Evolutionary conservation across 306 rosid species (phyloP).

Genomic region (Pyrus bretschneideri): DNA sequence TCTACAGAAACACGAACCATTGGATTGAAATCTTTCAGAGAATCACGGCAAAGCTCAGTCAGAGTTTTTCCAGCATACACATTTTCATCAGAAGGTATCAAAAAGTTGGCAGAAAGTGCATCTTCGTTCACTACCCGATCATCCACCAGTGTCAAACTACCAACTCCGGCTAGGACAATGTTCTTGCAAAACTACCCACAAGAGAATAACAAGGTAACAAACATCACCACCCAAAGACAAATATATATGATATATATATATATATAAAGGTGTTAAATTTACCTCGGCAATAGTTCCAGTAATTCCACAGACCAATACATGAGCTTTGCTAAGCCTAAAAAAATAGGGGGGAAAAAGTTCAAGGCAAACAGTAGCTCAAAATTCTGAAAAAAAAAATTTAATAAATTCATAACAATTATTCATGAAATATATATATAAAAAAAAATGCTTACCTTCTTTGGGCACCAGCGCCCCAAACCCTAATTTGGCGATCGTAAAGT

Average conservation of each 20-base stretch:
- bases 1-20: conserved; percentile 87
- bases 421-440: background rate
- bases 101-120: conserved; percentile 61
- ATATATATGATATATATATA: background rate
- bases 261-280: background rate
- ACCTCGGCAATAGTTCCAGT: conserved; percentile 92
- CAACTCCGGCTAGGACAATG: conserved; percentile 88
- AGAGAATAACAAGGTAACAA: background rate
- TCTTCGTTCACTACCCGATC: conserved; percentile 58
- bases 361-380: background rate
- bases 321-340: conserved; percentile 85
- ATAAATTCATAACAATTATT: background rate
- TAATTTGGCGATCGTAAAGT: conserved; percentile 90
- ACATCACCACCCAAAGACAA: too few relatives aligned
- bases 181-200: conserved; percentile 86
- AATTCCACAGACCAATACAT: conserved; percentile 76
- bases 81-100: conserved; percentile 67
- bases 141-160: conserved; percentile 92
- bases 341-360: background rate
- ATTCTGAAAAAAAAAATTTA: too few relatives aligned
- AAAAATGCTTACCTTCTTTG: conserved; percentile 57
- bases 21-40: conserved; percentile 89
- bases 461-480: conserved; percentile 99
- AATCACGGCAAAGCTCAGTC: conserved; percentile 78
- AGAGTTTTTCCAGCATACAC: conserved; percentile 64